These are phyloP conservation scores for Fusarium verticillioides DNA, from an alignment of 2,329 filamentous ascomycete species.

Conservation along the genomic window DNA sequence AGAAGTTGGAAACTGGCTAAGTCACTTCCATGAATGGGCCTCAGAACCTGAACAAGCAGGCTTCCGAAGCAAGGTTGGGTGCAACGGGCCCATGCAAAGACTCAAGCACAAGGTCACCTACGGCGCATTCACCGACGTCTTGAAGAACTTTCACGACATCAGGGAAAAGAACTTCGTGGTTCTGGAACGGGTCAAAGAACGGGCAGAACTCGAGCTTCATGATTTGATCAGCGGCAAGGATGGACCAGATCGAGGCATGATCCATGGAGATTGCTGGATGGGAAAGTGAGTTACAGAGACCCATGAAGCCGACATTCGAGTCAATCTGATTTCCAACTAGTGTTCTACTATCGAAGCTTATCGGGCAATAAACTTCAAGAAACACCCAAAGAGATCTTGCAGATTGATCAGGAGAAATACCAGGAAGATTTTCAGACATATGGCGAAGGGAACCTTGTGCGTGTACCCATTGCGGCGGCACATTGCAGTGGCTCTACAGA, in stretches of 20 bases:
- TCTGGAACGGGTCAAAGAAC: not conserved
- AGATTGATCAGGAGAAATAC: too few relatives aligned
- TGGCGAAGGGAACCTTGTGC: too few relatives aligned
- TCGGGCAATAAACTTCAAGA: too few relatives aligned
- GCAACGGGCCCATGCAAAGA: not conserved
- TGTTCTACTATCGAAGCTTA: not conserved
- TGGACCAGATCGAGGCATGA: not conserved
- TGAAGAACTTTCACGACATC: not conserved
- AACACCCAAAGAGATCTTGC: too few relatives aligned
- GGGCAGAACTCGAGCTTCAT: not conserved
- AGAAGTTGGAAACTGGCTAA: not conserved
- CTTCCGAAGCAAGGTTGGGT: not conserved
- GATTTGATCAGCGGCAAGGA: rapidly evolving
- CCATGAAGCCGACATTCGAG: rapidly evolving
- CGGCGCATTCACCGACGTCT: not conserved
- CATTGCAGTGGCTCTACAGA: too few relatives aligned
- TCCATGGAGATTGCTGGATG: not conserved
- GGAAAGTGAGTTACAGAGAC: not conserved
- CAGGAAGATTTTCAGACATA: too few relatives aligned
- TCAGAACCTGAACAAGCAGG: not conserved
- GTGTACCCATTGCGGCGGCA: too few relatives aligned
- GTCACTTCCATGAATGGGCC: not conserved
- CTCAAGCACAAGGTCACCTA: not conserved
- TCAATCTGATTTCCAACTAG: not conserved
- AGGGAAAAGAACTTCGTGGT: not conserved